Conservation (phyloP, 2,329 filamentous ascomycete genomes). For the Fusarium annulatum region DNA sequence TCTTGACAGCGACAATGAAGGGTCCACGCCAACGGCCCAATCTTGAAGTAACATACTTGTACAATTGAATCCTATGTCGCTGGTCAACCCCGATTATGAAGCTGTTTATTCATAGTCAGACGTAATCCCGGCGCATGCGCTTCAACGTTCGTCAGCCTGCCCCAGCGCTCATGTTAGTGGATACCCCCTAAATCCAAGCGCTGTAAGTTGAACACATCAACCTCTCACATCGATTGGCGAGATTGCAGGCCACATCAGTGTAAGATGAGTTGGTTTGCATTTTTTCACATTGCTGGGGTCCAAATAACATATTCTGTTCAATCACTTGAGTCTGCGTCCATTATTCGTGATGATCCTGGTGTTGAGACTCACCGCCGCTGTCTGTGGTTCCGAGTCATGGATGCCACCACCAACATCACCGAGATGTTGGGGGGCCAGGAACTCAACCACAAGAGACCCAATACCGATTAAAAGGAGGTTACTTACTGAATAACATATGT, state of each 20-base stretch:
- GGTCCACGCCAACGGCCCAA: not conserved
- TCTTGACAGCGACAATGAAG: not conserved
- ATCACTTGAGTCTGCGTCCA: rapidly evolving
- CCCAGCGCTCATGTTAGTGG: not conserved
- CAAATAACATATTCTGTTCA: rapidly evolving
- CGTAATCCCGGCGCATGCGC: not conserved
- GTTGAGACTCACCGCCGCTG: not conserved
- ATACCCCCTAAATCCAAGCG: not conserved
- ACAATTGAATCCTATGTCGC: not conserved
- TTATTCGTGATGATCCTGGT: not conserved
- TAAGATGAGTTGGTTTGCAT: rapidly evolving
- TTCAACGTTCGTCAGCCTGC: not conserved
- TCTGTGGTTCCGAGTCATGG: not conserved
- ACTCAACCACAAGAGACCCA: not conserved
- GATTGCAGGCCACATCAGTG: not conserved
- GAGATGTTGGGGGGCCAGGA: not conserved
- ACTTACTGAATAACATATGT: rapidly evolving
- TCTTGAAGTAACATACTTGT: not conserved
- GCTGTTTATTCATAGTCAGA: no score
- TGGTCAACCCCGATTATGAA: rapidly evolving
- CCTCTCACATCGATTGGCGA: not conserved
- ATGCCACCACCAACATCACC: not conserved
- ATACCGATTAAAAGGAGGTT: not conserved
- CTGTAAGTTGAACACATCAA: not conserved
- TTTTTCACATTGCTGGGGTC: not conserved